Conservation (phyloP, 768 basidiomycete species). For the Panellus pusillus region DNA sequence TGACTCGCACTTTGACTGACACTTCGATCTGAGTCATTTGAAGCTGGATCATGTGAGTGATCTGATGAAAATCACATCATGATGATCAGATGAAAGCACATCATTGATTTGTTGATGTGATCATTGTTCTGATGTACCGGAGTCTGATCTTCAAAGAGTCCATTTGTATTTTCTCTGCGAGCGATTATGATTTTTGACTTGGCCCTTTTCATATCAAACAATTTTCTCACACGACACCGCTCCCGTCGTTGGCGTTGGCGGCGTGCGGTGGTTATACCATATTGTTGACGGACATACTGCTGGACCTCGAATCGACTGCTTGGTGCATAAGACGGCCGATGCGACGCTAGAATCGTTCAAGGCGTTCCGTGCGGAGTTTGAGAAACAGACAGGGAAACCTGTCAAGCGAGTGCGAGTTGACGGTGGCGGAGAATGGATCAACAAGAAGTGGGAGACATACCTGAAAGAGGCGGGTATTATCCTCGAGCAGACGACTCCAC, state of each 20-base stretch:
- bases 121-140: no score
- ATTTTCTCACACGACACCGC: no score
- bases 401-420: not conserved
- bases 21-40: no score
- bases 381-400: not conserved
- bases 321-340: not conserved
- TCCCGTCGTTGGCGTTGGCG: not conserved
- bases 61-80: no score
- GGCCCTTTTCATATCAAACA: no score
- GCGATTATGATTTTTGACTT: no score
- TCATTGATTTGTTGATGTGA: no score
- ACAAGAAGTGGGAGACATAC: not conserved
- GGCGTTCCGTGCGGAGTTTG: not conserved
- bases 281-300: not conserved
- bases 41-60: no score
- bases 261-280: not conserved
- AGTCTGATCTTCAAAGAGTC: no score
- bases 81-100: no score
- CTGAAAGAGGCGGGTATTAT: not conserved
- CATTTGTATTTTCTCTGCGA: no score
- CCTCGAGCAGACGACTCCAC: constrained; percentile 24
- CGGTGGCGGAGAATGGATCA: constrained; percentile 1
- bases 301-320: not conserved
- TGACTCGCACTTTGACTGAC: no score
- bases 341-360: not conserved